These are phyloP conservation scores for Suillus spraguei DNA, from an alignment of 768 basidiomycete genomes.

Conservation along the genomic window DNA sequence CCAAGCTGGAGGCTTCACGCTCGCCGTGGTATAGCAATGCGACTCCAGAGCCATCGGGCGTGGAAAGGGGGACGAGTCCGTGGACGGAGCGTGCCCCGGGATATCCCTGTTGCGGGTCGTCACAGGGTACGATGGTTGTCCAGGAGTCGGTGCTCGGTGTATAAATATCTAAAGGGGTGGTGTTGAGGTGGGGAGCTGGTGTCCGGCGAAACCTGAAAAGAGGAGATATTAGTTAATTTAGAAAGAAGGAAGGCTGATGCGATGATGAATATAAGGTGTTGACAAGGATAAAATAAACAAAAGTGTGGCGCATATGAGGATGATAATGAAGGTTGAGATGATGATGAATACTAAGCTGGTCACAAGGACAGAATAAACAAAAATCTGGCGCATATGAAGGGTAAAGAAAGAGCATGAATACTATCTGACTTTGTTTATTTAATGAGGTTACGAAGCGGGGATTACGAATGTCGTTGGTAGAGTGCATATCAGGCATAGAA, in stretches of 20 bases:
- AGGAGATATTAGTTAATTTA: constrained; percentile 15
- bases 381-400: background rate
- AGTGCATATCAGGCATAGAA: constrained; percentile 11
- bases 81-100: constrained; percentile 39
- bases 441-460: background rate
- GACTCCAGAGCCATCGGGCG: constrained; percentile 12
- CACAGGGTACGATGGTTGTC: constrained; percentile 25
- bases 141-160: constrained; percentile 26
- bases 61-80: constrained; percentile 32
- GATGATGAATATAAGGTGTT: background rate
- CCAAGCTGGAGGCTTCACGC: constrained; percentile 34
- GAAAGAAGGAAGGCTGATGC: too few species aligned
- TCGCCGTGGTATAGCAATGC: constrained; percentile 42
- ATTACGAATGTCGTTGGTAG: constrained; percentile 5
- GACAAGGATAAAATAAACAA: background rate
- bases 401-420: background rate
- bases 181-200: constrained; percentile 34
- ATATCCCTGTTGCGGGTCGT: constrained; percentile 29
- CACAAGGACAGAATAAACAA: background rate
- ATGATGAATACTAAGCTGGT: background rate
- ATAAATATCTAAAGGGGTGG: constrained; percentile 38
- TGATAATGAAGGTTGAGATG: too few species aligned
- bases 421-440: background rate
- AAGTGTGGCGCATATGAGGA: background rate
- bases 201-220: constrained; percentile 36